Evolutionary conservation across 2,329 filamentous ascomycete genomes (phyloP), one percentile per base, ranked within the genome.

Genomic region (Colletotrichum somersetense): DNA sequence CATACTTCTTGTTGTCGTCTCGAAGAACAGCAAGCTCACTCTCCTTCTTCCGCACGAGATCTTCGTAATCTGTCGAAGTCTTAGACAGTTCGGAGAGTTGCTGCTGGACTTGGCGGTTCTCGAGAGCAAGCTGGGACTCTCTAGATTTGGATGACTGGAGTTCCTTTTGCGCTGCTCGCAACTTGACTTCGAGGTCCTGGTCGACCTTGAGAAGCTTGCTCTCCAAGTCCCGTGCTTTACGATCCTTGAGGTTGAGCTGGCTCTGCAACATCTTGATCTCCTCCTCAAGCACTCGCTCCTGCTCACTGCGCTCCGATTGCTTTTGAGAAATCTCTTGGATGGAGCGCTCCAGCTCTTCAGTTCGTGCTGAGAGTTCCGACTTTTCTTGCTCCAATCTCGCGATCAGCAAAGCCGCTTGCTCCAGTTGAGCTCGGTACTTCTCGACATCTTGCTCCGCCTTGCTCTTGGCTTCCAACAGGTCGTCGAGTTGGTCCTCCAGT

Each of bases 1-100:
- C 93, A 75, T 92, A 92, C 74, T 92, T 94, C 79, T 92, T 93
- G 74, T 95, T 90, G 79, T 99, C 96, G 14, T 91, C 91, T 76
- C 95, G 94, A 44, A 98, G 87, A 57, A 98, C 88, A 0, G 92
- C 89, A 26, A 99, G 85, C 79, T 99, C 97, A 80, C 95, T 97
- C 79, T 99, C 96, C 80, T 98, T 99, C 71, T 93, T 92, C 33
- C 95, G 89, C 33, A 99, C 92, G 55, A 98, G 89, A 77, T 98
- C 96, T 81, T 99, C 96, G 75, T 97, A 98, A 78, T 95, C 94
- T 0, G 95, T 97, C 0, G 96, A 97, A 0, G 96, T 98, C 61
- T 94, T 91, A 0, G 96, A 96, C 23, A 99, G 85, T 75, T 97
- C 91, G 0, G 93, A 89, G 65, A 99, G 91, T 77, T 98, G 95